Conservation (phyloP, 352 stramenopile genomes). For the Pythium phragmitis region DNA sequence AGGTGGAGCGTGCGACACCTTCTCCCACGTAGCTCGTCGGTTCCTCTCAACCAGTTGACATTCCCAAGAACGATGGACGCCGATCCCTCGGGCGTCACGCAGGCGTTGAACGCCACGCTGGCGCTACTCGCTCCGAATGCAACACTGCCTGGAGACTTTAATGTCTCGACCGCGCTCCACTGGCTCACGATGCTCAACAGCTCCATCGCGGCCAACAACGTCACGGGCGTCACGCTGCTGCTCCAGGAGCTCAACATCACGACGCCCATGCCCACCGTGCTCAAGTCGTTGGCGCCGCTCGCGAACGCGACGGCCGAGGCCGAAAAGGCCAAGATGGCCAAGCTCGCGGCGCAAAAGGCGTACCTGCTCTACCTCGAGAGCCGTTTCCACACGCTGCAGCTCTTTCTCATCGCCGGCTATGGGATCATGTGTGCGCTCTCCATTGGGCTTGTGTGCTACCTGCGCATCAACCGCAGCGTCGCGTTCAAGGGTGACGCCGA, state of each 20-base stretch:
- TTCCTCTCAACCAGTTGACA: neutral
- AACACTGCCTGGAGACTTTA: slow-evolving; percentile 14
- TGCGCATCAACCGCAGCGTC: slow-evolving; percentile 54
- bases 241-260: slow-evolving; percentile 14
- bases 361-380: slow-evolving; percentile 6
- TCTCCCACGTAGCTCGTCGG: neutral
- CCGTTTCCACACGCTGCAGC: slow-evolving; percentile 7
- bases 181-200: slow-evolving; percentile 21
- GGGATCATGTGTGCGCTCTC: slow-evolving; percentile 9
- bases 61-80: slow-evolving; percentile 7
- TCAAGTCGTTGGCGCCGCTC: neutral
- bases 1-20: neutral
- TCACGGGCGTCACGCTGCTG: slow-evolving; percentile 1
- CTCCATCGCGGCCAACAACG: slow-evolving; percentile 20
- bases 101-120: slow-evolving; percentile 13
- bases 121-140: slow-evolving; percentile 13
- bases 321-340: slow-evolving; percentile 31
- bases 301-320: neutral
- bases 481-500: slow-evolving; percentile 45
- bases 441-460: slow-evolving; percentile 40
- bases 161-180: slow-evolving; percentile 17
- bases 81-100: neutral
- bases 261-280: slow-evolving; percentile 1
- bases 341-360: slow-evolving; percentile 5
- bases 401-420: slow-evolving; percentile 17